Percentiles rank a stretch among this genome's conserved stretches.
Conservation (phyloP, 1,284 basidiomycete genomes). For the Xerocomus minutiporus region DNA sequence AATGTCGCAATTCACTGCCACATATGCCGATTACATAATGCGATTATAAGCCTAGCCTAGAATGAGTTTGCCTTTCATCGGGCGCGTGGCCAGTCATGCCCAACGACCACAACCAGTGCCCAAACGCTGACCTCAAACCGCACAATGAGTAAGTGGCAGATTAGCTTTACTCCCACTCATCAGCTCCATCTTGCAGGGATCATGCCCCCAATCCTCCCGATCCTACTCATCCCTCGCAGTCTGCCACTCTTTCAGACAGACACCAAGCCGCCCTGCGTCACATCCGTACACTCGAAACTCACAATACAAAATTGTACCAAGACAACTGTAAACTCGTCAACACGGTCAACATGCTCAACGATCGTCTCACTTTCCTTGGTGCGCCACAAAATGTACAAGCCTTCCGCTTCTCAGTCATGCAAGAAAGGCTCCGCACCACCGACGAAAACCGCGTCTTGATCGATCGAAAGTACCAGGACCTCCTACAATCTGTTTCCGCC, state of each 20-base stretch:
- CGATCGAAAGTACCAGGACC: slow-evolving; percentile 24
- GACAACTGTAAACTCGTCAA: slow-evolving; percentile 45
- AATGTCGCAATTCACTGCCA: background rate
- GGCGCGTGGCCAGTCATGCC: slow-evolving; percentile 1
- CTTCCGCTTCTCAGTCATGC: slow-evolving; percentile 18
- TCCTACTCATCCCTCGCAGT: slow-evolving; percentile 30
- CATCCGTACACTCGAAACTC: slow-evolving; percentile 32
- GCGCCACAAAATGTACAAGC: slow-evolving; percentile 19
- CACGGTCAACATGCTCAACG: slow-evolving; percentile 30
- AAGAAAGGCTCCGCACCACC: slow-evolving; percentile 24
- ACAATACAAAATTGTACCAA: slow-evolving; percentile 47
- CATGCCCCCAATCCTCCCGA: slow-evolving; percentile 32
- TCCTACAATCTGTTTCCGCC: slow-evolving; percentile 14
- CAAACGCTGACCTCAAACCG: too few relatives aligned
- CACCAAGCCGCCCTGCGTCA: slow-evolving; percentile 32
- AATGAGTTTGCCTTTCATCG: background rate
- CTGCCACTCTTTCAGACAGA: slow-evolving; percentile 39
- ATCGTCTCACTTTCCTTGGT: slow-evolving; percentile 23
- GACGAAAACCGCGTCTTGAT: slow-evolving; percentile 17
- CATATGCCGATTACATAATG: background rate
- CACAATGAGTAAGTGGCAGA: too few relatives aligned
- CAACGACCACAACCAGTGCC: background rate
- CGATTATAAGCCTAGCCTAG: background rate
- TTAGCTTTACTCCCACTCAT: too few relatives aligned
- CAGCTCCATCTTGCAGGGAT: slow-evolving; percentile 3